Evolutionary conservation across 805 yeast genomes (phyloP), one percentile per base, ranked within the genome.

Genomic region (Saccharomycopsis babjevae): DNA sequence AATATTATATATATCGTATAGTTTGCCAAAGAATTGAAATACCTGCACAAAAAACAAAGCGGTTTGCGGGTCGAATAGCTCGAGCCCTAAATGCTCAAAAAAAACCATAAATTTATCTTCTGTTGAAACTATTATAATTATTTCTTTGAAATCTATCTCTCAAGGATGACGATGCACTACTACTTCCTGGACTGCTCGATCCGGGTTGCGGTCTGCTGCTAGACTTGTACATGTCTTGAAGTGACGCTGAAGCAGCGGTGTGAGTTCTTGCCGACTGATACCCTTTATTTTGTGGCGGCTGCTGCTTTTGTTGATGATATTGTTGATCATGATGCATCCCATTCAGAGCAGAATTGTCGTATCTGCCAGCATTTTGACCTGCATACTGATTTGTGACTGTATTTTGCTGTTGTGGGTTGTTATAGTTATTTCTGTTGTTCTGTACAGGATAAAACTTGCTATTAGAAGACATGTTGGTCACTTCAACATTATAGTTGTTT

Each of bases 211-310:
- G 54, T 54, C 61, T 46, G n/a, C 39, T 52, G 28, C 52, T 46
- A 10, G 62, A 59, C 28, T 57, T 61, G 56, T 63, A 63, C 62
- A 63, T 57, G 30, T 61, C 64, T 22, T 60, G 56, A 8, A 63
- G 42, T 5, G 61, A 56, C 16, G 64, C 62, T 28, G 66, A 64
- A 6, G 66, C 66, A n/a, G 66, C 62, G 1, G 66, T 63, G 15
- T 63, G 62, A 5, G 66, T 63, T 43, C 57, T 58, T 7, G 56
- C 57, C 13, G 59, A 54, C 8, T 62, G 50, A 18, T 36, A 38
- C 7, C 59, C 59, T n/a, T 55, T 54, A 32, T 50, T n/a, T 25
- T 55, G 42, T 8, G 56, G 25, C 22, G 38, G 52, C n/a, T 32
- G 20, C 5, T 57, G 60, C n/a, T 55, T 16, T 16, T 32, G 38